Percentiles rank a stretch among this genome's conserved stretches.
phyloP scores from a whole-genome alignment of 1,139 yeast species.

The Taiozyma sp. region DNA sequence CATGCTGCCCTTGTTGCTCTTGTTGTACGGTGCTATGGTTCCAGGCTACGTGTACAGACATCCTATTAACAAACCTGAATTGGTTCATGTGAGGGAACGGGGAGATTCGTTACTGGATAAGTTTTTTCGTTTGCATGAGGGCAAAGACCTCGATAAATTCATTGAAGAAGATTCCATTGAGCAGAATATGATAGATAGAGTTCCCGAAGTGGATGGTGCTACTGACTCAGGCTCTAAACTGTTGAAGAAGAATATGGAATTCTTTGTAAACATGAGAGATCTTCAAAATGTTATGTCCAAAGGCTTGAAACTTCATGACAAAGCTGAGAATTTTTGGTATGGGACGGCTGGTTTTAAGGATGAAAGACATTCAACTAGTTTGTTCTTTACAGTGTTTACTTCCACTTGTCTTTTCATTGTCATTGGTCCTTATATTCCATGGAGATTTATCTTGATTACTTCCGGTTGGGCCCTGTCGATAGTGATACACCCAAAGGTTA shows the following conservation, averaged over 20 bases:
- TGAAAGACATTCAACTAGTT: constrained; percentile 57
- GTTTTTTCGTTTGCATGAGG: constrained; percentile 31
- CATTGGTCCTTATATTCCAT: constrained; percentile 61
- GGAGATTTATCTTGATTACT: constrained; percentile 55
- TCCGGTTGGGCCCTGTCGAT: constrained; percentile 49
- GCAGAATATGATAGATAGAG: constrained; percentile 13
- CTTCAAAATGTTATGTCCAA: constrained; percentile 51
- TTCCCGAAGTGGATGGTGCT: constrained; percentile 17
- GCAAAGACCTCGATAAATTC: constrained; percentile 4
- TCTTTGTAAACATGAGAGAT: constrained; percentile 36
- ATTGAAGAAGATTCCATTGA: constrained; percentile 10
- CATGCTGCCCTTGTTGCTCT: constrained; percentile 53
- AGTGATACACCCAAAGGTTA: constrained; percentile 51
- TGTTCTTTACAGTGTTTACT: constrained; percentile 41
- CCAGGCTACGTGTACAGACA: constrained; percentile 73
- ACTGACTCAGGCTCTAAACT: constrained; percentile 19
- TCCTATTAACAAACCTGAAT: constrained; percentile 46
- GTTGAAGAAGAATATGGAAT: constrained; percentile 29
- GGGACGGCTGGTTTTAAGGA: constrained; percentile 71
- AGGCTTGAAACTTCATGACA: constrained; percentile 45
- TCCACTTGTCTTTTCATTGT: constrained; percentile 39
- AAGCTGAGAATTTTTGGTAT: constrained; percentile 48
- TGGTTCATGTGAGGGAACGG: constrained; percentile 39
- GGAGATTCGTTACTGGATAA: constrained; percentile 54
- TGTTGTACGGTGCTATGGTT: constrained; percentile 54